A percentile compares a stretch with the other conserved stretches of the same genome.
Conservation (phyloP, 371 early-diverging fungal genomes). For the Mucor piriformis region DNA sequence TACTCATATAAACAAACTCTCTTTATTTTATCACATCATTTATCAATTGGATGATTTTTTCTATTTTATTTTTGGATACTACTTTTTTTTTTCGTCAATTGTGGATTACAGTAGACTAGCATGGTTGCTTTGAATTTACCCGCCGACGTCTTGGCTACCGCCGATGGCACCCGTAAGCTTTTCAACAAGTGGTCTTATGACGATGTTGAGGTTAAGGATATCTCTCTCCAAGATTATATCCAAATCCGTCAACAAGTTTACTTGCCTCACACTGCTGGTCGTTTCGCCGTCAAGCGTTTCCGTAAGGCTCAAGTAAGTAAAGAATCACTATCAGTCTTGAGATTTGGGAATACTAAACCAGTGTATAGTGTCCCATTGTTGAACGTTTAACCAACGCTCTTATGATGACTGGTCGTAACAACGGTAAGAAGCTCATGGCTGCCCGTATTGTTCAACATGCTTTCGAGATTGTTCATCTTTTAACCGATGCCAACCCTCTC, state of each 20-base stretch:
- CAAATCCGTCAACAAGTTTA: slow-evolving; percentile 93
- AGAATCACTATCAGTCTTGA: neutral
- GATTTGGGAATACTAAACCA: neutral
- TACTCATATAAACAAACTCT: neutral
- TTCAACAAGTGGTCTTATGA: slow-evolving; percentile 97
- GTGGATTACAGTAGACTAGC: slow-evolving; percentile 26
- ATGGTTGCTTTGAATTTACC: slow-evolving; percentile 71
- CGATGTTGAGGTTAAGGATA: slow-evolving; percentile 95
- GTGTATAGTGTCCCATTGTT: slow-evolving; percentile 93
- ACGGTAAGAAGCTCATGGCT: slow-evolving; percentile 99
- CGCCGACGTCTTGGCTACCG: slow-evolving; percentile 63
- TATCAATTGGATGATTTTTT: slow-evolving; percentile 17
- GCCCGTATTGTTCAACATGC: slow-evolving; percentile 99
- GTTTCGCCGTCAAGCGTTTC: slow-evolving; percentile 97
- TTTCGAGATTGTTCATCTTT: slow-evolving; percentile 98
- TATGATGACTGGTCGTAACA: slow-evolving; percentile 99
- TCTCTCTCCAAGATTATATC: slow-evolving; percentile 94
- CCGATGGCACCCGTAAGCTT: slow-evolving; percentile 72
- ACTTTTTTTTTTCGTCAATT: neutral
- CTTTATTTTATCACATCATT: neutral
- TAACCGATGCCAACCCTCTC: slow-evolving; percentile 99
- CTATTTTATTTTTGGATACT: slow-evolving; percentile 3
- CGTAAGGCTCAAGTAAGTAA: slow-evolving; percentile 90
- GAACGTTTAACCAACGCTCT: slow-evolving; percentile 99
- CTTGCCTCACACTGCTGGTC: slow-evolving; percentile 98